These are phyloP conservation scores for Ophiostoma sp. DNA, from an alignment of 2,329 filamentous ascomycete species.

Conservation along the genomic window DNA sequence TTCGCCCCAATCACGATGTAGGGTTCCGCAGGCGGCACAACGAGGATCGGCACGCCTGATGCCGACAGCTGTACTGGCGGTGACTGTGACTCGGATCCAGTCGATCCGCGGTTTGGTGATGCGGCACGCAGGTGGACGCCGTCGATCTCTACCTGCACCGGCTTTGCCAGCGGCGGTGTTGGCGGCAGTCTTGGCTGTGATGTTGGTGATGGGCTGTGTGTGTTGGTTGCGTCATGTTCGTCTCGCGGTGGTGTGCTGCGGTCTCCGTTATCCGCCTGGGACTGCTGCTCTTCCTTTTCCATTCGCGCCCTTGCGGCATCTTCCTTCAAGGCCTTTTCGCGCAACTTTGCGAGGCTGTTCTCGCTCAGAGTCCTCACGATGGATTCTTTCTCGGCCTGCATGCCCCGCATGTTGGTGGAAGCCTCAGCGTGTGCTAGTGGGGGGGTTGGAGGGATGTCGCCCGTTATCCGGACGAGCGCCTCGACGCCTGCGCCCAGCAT, in stretches of 20 bases:
- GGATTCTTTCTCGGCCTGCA: conserved; percentile 57
- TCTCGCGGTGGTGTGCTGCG: conserved; percentile 21
- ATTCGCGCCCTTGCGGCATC: conserved; percentile 16
- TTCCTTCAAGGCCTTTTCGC: conserved; percentile 39
- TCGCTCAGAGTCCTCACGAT: conserved; percentile 55
- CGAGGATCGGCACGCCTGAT: conserved; percentile 27
- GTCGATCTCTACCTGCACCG: conserved; percentile 38
- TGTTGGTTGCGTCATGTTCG: conserved; percentile 14
- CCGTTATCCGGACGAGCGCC: conserved; percentile 63
- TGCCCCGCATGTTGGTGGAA: conserved; percentile 55
- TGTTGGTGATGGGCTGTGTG: conserved; percentile 7
- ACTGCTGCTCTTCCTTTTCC: not conserved
- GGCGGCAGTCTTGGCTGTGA: conserved; percentile 20
- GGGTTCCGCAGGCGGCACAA: conserved; percentile 39
- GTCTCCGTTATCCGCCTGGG: not conserved
- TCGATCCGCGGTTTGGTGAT: conserved; percentile 13
- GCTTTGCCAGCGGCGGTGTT: conserved; percentile 25
- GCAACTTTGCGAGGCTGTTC: conserved; percentile 45
- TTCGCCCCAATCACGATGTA: conserved; percentile 62
- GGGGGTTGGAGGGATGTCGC: conserved; percentile 76
- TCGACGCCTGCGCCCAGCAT: conserved; percentile 70
- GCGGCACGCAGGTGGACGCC: conserved; percentile 46
- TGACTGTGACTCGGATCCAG: not conserved
- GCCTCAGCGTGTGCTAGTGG: conserved; percentile 58
- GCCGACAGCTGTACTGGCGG: conserved; percentile 28